These are phyloP conservation scores for Malus hybrid DNA, from an alignment of 331 rosid species.

Conservation along the genomic window DNA sequence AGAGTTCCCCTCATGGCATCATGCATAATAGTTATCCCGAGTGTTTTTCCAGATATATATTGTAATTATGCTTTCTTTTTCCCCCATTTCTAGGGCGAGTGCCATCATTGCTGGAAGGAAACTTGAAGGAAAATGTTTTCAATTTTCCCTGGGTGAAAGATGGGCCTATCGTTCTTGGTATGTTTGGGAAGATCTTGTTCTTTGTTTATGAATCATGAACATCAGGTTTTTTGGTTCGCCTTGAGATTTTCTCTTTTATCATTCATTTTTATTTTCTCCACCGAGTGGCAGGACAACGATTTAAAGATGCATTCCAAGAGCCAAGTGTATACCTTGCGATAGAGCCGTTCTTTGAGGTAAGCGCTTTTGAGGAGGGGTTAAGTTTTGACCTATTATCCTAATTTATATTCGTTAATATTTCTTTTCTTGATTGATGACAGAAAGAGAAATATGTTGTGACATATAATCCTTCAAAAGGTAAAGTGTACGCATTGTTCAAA, in stretches of 20 bases:
- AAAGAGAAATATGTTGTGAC: constrained; percentile 81
- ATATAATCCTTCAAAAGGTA: constrained; percentile 70
- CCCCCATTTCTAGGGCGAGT: constrained; percentile 54
- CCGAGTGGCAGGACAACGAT: constrained; percentile 60
- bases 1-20: neutral
- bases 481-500: constrained; percentile 87
- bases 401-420: neutral
- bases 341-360: constrained; percentile 78
- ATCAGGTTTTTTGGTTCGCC: constrained; percentile 11
- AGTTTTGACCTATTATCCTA: neutral
- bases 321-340: constrained; percentile 67
- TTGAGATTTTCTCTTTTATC: constrained; percentile 12
- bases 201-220: constrained; percentile 14
- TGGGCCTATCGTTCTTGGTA: constrained; percentile 86
- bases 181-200: neutral
- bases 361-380: constrained; percentile 1
- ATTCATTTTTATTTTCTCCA: constrained; percentile 10
- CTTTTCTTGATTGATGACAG: constrained; percentile 40
- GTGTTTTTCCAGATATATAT: neutral
- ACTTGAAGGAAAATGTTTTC: constrained; percentile 65
- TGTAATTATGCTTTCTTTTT: neutral
- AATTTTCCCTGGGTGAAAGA: constrained; percentile 88
- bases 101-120: constrained; percentile 83
- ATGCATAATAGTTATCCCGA: neutral
- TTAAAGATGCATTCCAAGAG: constrained; percentile 95